These are phyloP conservation scores for Cylindrodendrum hubeiense DNA, from an alignment of 2,329 filamentous ascomycete species.

Conservation along the genomic window DNA sequence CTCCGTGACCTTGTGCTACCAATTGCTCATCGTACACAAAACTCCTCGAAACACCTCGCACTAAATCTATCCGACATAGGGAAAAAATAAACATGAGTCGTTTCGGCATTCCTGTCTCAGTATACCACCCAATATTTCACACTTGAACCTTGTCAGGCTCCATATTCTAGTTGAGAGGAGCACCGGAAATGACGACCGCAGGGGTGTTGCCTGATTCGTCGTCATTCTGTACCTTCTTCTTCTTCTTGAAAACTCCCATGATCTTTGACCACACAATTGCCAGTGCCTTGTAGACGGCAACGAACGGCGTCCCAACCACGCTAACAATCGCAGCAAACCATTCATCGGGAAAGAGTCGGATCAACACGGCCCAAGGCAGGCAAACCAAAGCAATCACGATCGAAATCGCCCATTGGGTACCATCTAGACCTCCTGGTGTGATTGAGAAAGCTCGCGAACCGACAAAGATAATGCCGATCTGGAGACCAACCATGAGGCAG, in stretches of 20 bases:
- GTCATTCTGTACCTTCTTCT: not conserved
- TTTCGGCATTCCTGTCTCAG: no score
- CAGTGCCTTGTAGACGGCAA: not conserved
- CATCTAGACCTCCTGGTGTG: conserved; percentile 21
- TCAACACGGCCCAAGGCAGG: conserved; percentile 62
- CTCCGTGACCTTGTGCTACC: no score
- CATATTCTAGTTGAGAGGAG: not conserved
- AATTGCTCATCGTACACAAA: no score
- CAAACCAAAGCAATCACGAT: conserved; percentile 57
- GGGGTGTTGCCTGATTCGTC: not conserved
- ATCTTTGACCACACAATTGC: not conserved
- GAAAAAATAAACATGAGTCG: no score
- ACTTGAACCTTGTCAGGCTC: not conserved
- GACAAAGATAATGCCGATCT: conserved; percentile 87
- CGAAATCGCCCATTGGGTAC: conserved; percentile 29
- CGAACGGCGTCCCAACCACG: conserved; percentile 53
- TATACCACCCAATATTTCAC: not conserved
- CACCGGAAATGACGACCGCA: not conserved
- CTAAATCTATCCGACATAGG: no score
- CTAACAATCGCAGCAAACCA: conserved; percentile 12
- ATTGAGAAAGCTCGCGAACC: conserved; percentile 55
- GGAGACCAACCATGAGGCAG: conserved; percentile 83
- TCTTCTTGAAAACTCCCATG: not conserved
- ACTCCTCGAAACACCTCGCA: no score
- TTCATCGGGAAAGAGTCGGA: conserved; percentile 64